Conservation (phyloP, 805 yeast genomes). For the Sungouiozyma intestinalis region DNA sequence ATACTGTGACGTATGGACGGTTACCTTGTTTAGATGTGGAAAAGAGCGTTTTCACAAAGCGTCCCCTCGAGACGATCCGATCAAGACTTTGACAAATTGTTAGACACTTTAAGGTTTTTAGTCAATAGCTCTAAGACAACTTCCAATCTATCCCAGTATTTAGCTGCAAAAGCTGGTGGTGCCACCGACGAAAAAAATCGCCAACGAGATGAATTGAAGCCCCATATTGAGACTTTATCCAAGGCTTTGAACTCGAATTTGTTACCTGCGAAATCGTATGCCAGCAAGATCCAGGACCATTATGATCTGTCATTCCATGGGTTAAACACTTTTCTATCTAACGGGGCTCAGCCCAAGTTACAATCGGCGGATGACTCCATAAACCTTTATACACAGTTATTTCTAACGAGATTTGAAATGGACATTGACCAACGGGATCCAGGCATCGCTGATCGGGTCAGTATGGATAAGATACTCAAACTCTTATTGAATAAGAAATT, state of each 20-base stretch:
- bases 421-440: too few relatives aligned
- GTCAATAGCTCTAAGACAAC: conserved; percentile 11
- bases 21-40: not conserved
- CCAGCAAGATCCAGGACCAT: conserved; percentile 18
- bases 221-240: conserved; percentile 21
- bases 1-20: not conserved
- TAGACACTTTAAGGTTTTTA: conserved; percentile 16
- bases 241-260: conserved; percentile 21
- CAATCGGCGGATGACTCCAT: too few relatives aligned
- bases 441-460: not conserved
- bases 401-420: not conserved
- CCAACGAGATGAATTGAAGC: conserved; percentile 3
- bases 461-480: not conserved
- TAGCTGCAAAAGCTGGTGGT: not conserved
- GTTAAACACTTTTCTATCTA: conserved; percentile 4
- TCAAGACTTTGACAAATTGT: not conserved
- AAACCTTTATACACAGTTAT: not conserved
- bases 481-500: conserved; percentile 12
- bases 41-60: not conserved
- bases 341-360: not conserved
- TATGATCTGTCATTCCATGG: conserved; percentile 21
- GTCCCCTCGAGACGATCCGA: not conserved
- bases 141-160: conserved; percentile 3
- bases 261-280: conserved; percentile 16
- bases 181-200: not conserved